phyloP scores from a whole-genome alignment of 768 basidiomycete genomes.

The Gloeophyllum trabeum region DNA sequence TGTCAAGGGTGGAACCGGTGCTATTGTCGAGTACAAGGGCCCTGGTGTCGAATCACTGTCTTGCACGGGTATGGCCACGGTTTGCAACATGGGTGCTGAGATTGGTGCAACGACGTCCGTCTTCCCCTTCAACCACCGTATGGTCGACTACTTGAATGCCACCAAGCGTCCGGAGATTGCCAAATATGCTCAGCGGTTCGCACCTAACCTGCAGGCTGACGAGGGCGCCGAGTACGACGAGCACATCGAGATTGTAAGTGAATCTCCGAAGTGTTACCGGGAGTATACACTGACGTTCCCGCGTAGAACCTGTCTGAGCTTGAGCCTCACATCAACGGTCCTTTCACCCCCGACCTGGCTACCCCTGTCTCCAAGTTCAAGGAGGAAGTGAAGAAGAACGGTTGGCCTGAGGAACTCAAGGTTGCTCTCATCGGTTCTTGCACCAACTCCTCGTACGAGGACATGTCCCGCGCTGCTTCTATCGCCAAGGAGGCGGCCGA shows the following conservation, averaged over 20 bases:
- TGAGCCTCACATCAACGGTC: conserved; percentile 98
- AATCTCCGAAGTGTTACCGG: not conserved
- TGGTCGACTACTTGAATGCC: conserved; percentile 90
- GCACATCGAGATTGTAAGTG: conserved; percentile 77
- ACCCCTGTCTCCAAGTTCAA: conserved; percentile 97
- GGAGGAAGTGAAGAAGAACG: conserved; percentile 82
- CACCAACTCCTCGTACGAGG: conserved; percentile 99
- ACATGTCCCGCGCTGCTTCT: conserved; percentile 95
- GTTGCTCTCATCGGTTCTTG: conserved; percentile 98
- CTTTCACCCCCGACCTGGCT: conserved; percentile 99
- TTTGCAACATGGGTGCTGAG: conserved; percentile 99
- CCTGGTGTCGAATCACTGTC: conserved; percentile 93
- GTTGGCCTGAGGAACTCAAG: conserved; percentile 95
- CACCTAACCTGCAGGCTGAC: conserved; percentile 86
- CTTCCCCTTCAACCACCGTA: conserved; percentile 97
- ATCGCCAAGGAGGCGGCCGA: conserved; percentile 83
- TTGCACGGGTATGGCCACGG: conserved; percentile 98
- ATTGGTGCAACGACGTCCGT: conserved; percentile 98
- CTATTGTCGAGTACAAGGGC: conserved; percentile 96
- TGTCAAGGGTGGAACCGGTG: conserved; percentile 98
- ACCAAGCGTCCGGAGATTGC: conserved; percentile 87
- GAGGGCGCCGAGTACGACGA: conserved; percentile 88
- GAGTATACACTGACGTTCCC: conserved; percentile 1
- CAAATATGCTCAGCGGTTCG: conserved; percentile 79
- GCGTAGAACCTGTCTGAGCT: conserved; percentile 85